A percentile compares a stretch with the other conserved stretches of the same genome.
These are phyloP conservation scores for Inga leiocalycina DNA, from an alignment of 306 rosid genomes.

Conservation along the genomic window DNA sequence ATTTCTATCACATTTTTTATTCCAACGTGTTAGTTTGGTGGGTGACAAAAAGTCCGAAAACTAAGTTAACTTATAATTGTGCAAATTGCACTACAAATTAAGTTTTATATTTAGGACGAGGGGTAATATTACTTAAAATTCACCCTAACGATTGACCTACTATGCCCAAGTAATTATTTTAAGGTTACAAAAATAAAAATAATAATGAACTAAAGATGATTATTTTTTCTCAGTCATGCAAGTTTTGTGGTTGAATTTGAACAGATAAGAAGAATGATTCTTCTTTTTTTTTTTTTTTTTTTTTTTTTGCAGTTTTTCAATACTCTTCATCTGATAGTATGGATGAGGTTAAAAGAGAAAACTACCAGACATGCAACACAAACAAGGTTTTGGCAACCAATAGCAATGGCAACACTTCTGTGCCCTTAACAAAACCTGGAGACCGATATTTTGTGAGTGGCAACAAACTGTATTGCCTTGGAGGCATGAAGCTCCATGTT, in stretches of 20 bases:
- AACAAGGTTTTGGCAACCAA: slow-evolving; percentile 44
- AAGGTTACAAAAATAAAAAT: too few species aligned
- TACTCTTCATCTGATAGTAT: slow-evolving; percentile 68
- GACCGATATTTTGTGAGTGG: slow-evolving; percentile 69
- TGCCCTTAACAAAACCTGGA: slow-evolving; percentile 67
- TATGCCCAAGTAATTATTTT: too few species aligned
- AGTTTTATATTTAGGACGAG: too few species aligned
- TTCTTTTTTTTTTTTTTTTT: background rate
- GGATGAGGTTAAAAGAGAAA: slow-evolving; percentile 61
- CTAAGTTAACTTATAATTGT: too few species aligned
- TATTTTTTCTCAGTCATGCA: background rate
- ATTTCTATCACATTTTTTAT: too few species aligned
- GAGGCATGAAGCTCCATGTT: slow-evolving; percentile 79
- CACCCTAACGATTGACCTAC: too few species aligned
- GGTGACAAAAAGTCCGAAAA: too few species aligned
- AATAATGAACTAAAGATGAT: background rate
- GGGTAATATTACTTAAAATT: too few species aligned
- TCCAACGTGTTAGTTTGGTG: too few species aligned
- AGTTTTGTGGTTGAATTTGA: background rate
- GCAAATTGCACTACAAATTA: too few species aligned
- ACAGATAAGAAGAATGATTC: background rate
- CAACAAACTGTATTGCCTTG: slow-evolving; percentile 73
- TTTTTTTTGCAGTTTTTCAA: slow-evolving; percentile 58
- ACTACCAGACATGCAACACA: slow-evolving; percentile 71
- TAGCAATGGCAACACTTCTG: slow-evolving; percentile 69